Conservation (phyloP, 2,329 filamentous ascomycete genomes). For the Fonsecaea monophora region DNA sequence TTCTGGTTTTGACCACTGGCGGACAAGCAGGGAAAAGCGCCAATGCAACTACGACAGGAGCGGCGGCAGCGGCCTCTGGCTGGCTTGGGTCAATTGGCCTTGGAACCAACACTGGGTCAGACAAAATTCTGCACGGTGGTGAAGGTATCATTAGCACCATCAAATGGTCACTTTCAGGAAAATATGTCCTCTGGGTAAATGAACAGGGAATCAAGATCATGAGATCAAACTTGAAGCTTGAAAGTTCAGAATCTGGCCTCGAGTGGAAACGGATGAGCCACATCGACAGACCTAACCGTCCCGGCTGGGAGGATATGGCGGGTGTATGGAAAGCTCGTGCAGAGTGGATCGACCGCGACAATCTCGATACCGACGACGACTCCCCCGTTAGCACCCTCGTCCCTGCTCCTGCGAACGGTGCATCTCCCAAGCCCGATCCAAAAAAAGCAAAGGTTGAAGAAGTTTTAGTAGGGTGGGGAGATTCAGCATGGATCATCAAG, state of each 20-base stretch:
- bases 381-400: conserved; percentile 40
- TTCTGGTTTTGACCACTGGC: conserved; percentile 83
- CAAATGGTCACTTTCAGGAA: conserved; percentile 92
- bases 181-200: conserved; percentile 93
- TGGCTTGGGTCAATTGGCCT: conserved; percentile 92
- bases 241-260: conserved; percentile 75
- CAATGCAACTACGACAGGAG: conserved; percentile 87
- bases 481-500: conserved; percentile 94
- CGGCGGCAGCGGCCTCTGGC: conserved; percentile 80
- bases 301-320: conserved; percentile 95
- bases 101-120: conserved; percentile 77
- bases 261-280: conserved; percentile 96
- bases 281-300: conserved; percentile 83
- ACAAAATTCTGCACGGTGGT: conserved; percentile 86
- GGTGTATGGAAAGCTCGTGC: conserved; percentile 89
- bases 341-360: conserved; percentile 90
- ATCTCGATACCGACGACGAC: conserved; percentile 75
- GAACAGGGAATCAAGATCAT: conserved; percentile 98
- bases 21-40: conserved; percentile 77
- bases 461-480: conserved; percentile 91
- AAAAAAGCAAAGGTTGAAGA: conserved; percentile 66
- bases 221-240: conserved; percentile 83
- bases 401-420: conserved; percentile 50
- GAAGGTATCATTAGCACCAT: conserved; percentile 91
- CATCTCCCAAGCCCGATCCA: conserved; percentile 50